Evolutionary conservation across 768 basidiomycete species (phyloP), one percentile per base, ranked within the genome.

Genomic region (Phanerochaete carnosa): DNA sequence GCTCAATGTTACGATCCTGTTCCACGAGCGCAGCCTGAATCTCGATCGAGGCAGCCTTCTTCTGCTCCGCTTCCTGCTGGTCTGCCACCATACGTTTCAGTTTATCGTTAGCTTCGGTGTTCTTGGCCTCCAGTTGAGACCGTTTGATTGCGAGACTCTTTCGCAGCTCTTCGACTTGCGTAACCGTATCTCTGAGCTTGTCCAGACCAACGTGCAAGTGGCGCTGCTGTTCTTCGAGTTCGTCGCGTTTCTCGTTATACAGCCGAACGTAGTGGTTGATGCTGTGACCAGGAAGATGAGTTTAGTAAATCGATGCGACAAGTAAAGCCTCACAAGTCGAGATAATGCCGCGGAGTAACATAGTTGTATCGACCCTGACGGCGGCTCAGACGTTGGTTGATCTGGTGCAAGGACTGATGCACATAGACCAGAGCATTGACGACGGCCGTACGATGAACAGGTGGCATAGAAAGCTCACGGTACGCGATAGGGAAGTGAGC

Each of bases 1-100:
- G 87, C 60, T 90, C 87, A 60, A 98, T 99, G 68, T 91, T 72
- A 60, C 84, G 83, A 73, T 98, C 94, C 72, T 98, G 95, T 72
- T 94, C 87, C 16, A 90, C 92, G 52, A 98, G 80, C 25, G 93
- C 94, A 1, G 93, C 92, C 70, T 98, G 95, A 49, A 98, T 95
- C 73, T 95, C 86, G 65, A 98, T 94, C 8, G 97, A 99, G 0
- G 94, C 95, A 1, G 91, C 82, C 71, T 98, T 98, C 84, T 98
- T 97, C 72, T 95, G 93, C 69, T 99, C 97, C 2, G 97, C 97
- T 70, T 98, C 96, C 70, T 98, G 96, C 74, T 99, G 96, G 74
- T 98, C 96, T 7, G 92, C 83, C 15, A 99, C 95, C 96, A 99
- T 98, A 59, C 94, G 92, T 73, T 92, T 89, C 43, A 99, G 82